Base-by-base conservation (phyloP, 1,139 yeast genomes). In the Citeromyces hawaiiensis region DNA sequence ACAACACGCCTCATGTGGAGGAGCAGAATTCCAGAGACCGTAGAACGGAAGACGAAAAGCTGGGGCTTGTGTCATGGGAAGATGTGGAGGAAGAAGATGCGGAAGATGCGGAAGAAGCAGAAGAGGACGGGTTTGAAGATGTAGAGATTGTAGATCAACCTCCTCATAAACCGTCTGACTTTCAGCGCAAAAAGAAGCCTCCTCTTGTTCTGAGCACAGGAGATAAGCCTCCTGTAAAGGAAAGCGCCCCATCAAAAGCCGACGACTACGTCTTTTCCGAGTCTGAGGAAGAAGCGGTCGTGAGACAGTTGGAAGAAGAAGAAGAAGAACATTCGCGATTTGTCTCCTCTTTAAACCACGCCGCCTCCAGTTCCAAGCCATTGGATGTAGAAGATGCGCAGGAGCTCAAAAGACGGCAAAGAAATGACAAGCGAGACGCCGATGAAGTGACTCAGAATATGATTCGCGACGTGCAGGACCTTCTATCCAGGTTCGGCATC, bases 381-480 rank as follows among this genome's bases (percentile, higher is more conserved):
- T 9, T n/a, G n/a, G n/a, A n/a, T n/a, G n/a, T 23, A 4, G 69
- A 74, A 0, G 70, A 74, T 29, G 83, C 75, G 40, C 66, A 63
- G 14, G 63, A 70, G 38, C 58, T 86, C 21, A 72, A 67, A 44
- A 76, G 70, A 37, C 75, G 80, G 51, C 69, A 77, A 36, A 72
- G 66, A 33, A 79, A 74, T 47, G 87, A 83, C 30, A 72, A 76
- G 44, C 66, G 96, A 46, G 97, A 91, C 56, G 75, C 96, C 0
- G 98, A 91, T 50, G 94, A 83, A 50, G 96, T 91, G 0, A 83
- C 96, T 0, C 74, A 74, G 14, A 72, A 72, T 3, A 91, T 93
- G 97, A 72, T 91, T 17, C 67, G 69, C 36, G 97, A 91, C 53
- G 93, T 94, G 9, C 96, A 91, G 56, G 95, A 86, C 45, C 63